phyloP scores from a whole-genome alignment of 495 filamentous ascomycete genomes.

The Lophiotrema nucula region DNA sequence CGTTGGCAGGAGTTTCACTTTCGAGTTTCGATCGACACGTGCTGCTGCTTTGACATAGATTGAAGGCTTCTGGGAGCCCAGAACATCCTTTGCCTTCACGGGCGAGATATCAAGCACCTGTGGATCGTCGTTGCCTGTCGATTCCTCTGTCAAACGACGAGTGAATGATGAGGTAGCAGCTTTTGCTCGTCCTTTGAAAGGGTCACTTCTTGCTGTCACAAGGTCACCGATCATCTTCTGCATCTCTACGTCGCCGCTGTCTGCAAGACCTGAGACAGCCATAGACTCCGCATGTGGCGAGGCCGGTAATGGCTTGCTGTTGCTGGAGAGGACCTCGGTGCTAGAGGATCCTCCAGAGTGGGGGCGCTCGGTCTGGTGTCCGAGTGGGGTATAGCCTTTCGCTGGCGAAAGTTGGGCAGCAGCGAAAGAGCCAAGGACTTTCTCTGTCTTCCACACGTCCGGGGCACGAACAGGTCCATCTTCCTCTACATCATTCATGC shows the following conservation, averaged over 20 bases:
- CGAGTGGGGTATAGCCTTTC: not conserved
- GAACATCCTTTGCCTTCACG: no score
- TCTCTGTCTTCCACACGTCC: not conserved
- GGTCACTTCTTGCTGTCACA: constrained; percentile 20
- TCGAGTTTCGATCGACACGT: no score
- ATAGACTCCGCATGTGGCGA: constrained; percentile 27
- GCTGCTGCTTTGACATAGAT: no score
- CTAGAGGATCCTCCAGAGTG: constrained; percentile 3
- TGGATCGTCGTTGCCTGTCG: not conserved
- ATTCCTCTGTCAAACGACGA: constrained; percentile 13
- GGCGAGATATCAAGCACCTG: not conserved
- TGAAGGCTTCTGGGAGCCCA: not conserved
- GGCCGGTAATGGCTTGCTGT: constrained; percentile 29
- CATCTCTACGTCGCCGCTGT: constrained; percentile 5
- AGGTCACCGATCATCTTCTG: constrained; percentile 7
- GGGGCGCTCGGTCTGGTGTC: constrained; percentile 6
- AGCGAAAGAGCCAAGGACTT: no score
- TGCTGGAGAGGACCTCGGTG: constrained; percentile 25
- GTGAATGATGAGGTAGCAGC: constrained; percentile 2
- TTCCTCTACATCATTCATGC: not conserved
- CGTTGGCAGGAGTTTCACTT: no score
- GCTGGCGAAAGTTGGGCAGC: not conserved
- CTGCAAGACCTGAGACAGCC: constrained; percentile 29
- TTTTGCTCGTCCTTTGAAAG: constrained; percentile 1
- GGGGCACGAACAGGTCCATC: not conserved